Evolutionary conservation across 306 rosid species (phyloP).

Genomic region (Purshia tridentata): DNA sequence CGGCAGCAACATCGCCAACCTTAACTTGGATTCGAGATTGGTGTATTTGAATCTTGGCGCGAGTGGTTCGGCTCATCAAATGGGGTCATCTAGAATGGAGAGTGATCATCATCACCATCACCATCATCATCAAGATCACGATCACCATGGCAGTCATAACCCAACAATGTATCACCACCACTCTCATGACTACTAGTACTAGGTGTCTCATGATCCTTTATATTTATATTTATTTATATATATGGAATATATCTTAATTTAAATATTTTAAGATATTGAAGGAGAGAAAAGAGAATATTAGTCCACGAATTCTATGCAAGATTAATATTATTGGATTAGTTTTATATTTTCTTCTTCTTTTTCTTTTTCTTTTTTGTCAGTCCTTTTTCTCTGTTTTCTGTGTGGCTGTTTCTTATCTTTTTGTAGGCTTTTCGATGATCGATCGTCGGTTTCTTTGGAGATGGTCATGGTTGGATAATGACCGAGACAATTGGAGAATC

Average conservation of each 20-base stretch:
- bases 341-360: conserved; percentile 17
- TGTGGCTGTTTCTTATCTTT: conserved; percentile 5
- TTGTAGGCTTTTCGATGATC: conserved; percentile 45
- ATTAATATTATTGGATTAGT: conserved; percentile 25
- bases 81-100: conserved; percentile 56
- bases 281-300: too few species aligned
- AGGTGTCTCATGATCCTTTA: background rate
- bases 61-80: conserved; percentile 34
- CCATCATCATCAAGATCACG: conserved; percentile 46
- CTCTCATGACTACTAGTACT: conserved; percentile 61
- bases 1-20: conserved; percentile 47
- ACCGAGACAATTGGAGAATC: conserved; percentile 30
- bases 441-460: conserved; percentile 49
- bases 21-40: conserved; percentile 76
- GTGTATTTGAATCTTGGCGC: conserved; percentile 94
- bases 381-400: conserved; percentile 15
- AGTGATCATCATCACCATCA: conserved; percentile 45
- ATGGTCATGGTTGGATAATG: conserved; percentile 1
- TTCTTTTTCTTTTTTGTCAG: conserved; percentile 11
- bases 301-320: background rate
- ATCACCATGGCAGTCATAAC: conserved; percentile 30
- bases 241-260: too few species aligned
- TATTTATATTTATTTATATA: too few species aligned
- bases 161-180: conserved; percentile 71
- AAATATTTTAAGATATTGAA: too few species aligned